phyloP scores from a whole-genome alignment of 306 rosid genomes.

The Fagus crenata region DNA sequence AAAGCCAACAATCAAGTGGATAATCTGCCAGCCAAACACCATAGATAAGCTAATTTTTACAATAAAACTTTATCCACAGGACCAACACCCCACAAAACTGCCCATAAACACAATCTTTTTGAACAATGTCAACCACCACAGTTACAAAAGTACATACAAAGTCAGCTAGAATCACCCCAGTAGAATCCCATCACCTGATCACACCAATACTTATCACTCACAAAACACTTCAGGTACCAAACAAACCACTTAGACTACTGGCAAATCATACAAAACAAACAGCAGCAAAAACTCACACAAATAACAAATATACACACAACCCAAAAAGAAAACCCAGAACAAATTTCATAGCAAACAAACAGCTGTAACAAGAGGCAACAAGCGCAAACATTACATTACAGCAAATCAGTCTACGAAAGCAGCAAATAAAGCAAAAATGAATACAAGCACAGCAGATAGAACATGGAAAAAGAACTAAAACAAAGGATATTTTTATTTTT shows the following conservation, averaged over 20 bases:
- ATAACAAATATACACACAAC: background rate
- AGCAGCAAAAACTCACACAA: background rate
- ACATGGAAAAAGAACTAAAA: background rate
- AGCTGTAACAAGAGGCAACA: background rate
- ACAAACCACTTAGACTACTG: background rate
- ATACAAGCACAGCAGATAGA: background rate
- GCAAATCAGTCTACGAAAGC: background rate
- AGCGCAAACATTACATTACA: background rate
- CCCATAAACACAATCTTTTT: background rate
- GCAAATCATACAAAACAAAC: background rate
- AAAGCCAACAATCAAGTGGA: background rate
- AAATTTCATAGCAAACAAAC: background rate
- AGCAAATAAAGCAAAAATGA: background rate
- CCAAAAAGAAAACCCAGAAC: background rate
- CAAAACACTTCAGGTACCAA: background rate
- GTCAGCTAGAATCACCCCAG: background rate
- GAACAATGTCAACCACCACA: background rate
- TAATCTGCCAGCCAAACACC: background rate
- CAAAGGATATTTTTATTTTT: slow-evolving; percentile 1
- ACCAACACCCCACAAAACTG: background rate
- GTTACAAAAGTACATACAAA: background rate
- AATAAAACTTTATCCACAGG: background rate
- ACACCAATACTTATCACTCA: background rate
- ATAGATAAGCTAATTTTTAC: background rate
- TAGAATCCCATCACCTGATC: background rate